Conservation (phyloP, 2,329 filamentous ascomycete genomes). For the Madurella fahalii region DNA sequence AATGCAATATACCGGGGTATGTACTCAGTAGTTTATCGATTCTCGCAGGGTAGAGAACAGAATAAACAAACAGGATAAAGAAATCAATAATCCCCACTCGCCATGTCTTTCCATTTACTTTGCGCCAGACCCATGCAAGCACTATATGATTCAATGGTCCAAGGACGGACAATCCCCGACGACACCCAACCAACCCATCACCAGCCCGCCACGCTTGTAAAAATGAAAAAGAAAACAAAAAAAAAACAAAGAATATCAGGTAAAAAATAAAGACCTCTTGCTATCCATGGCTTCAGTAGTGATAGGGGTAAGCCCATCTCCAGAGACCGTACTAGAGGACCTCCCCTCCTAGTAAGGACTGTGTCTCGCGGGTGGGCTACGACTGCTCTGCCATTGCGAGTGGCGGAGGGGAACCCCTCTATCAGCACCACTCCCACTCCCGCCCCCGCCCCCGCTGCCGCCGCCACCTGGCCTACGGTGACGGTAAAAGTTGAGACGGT, state of each 20-base stretch:
- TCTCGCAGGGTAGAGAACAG: background rate
- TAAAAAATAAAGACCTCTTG: too few relatives aligned
- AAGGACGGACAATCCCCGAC: too few relatives aligned
- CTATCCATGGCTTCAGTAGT: too few relatives aligned
- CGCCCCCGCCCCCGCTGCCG: too few relatives aligned
- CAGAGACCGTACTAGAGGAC: too few relatives aligned
- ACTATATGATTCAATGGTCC: too few relatives aligned
- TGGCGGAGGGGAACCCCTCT: slow-evolving; percentile 27
- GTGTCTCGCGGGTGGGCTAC: slow-evolving; percentile 29
- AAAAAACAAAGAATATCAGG: too few relatives aligned
- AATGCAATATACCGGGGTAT: background rate
- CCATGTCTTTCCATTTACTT: slow-evolving; percentile 6
- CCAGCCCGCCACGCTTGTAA: too few relatives aligned
- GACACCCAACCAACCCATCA: too few relatives aligned
- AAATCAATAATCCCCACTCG: slow-evolving; percentile 5
- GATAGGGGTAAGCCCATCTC: too few relatives aligned
- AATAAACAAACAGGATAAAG: slow-evolving; percentile 3
- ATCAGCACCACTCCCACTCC: slow-evolving; percentile 8
- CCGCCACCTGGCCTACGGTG: slow-evolving; percentile 24
- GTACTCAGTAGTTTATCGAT: slow-evolving; percentile 10
- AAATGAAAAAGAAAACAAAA: too few relatives aligned
- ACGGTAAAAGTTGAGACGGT: slow-evolving; percentile 31
- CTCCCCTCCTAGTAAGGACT: slow-evolving; percentile 29
- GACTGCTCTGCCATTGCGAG: slow-evolving; percentile 26
- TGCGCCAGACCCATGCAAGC: slow-evolving; percentile 22